phyloP scores from a whole-genome alignment of 768 basidiomycete genomes.

The Tylopilus felleus region DNA sequence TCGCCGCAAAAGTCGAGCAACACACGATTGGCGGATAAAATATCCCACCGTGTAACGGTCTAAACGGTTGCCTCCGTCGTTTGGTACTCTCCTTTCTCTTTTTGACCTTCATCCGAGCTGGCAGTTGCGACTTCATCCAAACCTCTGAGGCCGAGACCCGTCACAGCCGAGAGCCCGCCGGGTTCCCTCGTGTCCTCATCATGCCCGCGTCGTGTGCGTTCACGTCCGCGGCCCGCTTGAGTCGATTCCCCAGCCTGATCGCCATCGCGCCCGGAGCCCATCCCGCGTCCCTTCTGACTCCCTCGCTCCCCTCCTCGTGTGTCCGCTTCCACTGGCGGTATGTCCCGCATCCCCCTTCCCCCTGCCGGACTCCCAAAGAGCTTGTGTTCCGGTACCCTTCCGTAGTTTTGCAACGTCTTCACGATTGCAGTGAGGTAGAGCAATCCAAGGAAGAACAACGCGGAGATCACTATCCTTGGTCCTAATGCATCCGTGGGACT shows the following conservation, averaged over 20 bases:
- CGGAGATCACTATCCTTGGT: conserved; percentile 54
- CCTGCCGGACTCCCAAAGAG: neutral
- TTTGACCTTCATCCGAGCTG: conserved; percentile 10
- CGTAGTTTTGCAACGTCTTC: conserved; percentile 59
- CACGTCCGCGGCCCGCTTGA: conserved; percentile 10
- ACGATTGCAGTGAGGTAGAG: conserved; percentile 62
- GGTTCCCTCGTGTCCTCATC: conserved; percentile 11
- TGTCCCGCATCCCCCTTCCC: neutral
- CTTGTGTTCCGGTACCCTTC: conserved; percentile 18
- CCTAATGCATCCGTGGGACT: conserved; percentile 40
- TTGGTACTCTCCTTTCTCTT: conserved; percentile 10
- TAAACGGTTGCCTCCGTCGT: neutral
- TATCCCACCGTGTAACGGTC: no score
- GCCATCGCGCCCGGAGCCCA: neutral
- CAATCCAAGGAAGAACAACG: conserved; percentile 53
- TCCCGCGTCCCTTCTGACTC: conserved; percentile 3
- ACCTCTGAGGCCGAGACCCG: conserved; percentile 25
- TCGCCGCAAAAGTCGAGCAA: neutral
- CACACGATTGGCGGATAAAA: no score
- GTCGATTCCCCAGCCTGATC: neutral
- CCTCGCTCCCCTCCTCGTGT: neutral
- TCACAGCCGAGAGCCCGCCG: conserved; percentile 24
- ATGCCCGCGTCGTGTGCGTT: neutral
- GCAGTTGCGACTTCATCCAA: conserved; percentile 18
- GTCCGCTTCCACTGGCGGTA: neutral